Percentiles rank a stretch among this genome's conserved stretches.
Evolutionary conservation across 2,329 filamentous ascomycete species (phyloP).

Genomic region (Echinosphaeria canescens): DNA sequence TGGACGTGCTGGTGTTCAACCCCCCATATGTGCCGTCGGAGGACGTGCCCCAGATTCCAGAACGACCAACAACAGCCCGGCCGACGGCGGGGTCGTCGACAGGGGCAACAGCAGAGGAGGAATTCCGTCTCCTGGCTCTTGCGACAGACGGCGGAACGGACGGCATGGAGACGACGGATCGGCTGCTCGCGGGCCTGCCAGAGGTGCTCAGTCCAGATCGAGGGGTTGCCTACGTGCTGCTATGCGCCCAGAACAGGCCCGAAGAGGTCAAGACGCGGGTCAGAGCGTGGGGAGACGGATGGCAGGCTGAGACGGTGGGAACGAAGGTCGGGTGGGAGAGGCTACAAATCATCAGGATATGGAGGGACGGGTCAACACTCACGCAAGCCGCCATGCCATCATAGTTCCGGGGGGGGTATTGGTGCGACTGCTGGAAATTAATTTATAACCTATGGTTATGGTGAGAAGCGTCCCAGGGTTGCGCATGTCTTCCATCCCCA

Average conservation of each 20-base stretch:
- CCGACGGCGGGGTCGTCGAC: slow-evolving; percentile 9
- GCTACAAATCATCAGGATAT: slow-evolving; percentile 73
- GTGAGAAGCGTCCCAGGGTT: too few relatives aligned
- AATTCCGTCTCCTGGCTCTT: slow-evolving; percentile 64
- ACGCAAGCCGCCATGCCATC: too few relatives aligned
- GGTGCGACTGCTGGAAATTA: too few relatives aligned
- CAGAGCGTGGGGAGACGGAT: slow-evolving; percentile 17
- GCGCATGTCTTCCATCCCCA: too few relatives aligned
- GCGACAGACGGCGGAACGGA: slow-evolving; percentile 78
- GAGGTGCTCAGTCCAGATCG: slow-evolving; percentile 29
- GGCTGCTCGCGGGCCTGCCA: slow-evolving; percentile 51
- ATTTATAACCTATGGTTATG: too few relatives aligned
- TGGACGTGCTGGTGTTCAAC: slow-evolving; percentile 89
- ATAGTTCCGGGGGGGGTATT: too few relatives aligned
- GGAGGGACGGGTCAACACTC: too few relatives aligned
- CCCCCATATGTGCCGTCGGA: slow-evolving; percentile 89
- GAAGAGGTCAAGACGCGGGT: slow-evolving; percentile 15
- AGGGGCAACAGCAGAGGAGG: slow-evolving; percentile 52
- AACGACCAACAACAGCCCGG: slow-evolving; percentile 10
- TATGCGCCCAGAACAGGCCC: slow-evolving; percentile 83
- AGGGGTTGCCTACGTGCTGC: slow-evolving; percentile 73
- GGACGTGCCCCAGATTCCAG: slow-evolving; percentile 37
- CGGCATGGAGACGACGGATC: slow-evolving; percentile 85
- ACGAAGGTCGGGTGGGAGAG: slow-evolving; percentile 89
- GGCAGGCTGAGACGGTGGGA: slow-evolving; percentile 64